Percentiles rank a stretch among this genome's conserved stretches.
These are phyloP conservation scores for Zymoseptoria pseudotritici DNA, from an alignment of 2,329 filamentous ascomycete species.

Conservation along the genomic window DNA sequence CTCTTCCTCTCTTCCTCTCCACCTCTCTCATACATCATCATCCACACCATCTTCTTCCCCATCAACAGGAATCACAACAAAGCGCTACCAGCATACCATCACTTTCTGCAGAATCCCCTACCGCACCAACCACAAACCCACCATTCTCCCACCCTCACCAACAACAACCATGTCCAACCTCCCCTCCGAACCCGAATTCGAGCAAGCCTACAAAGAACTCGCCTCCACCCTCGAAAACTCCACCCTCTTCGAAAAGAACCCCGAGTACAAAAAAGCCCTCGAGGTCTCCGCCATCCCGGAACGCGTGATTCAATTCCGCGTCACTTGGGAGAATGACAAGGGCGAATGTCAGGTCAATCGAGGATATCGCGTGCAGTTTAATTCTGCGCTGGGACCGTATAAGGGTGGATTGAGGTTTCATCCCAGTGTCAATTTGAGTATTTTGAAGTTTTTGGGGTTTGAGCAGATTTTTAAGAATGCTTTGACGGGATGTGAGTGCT, in stretches of 20 bases:
- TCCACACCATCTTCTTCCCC: not conserved
- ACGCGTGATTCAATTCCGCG: slow-evolving; percentile 93
- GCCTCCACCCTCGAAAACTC: slow-evolving; percentile 90
- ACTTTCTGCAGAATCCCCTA: not conserved
- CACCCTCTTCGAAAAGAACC: slow-evolving; percentile 85
- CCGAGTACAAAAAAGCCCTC: slow-evolving; percentile 88
- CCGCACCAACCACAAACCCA: not conserved
- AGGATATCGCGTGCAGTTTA: slow-evolving; percentile 96
- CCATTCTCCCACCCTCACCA: not conserved
- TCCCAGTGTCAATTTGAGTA: slow-evolving; percentile 69
- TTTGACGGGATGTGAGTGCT: slow-evolving; percentile 82
- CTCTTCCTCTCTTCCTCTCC: not conserved
- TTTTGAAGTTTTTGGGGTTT: slow-evolving; percentile 95
- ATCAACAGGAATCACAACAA: not conserved
- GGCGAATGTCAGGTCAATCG: slow-evolving; percentile 85
- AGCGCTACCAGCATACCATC: not conserved
- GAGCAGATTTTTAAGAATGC: slow-evolving; percentile 99
- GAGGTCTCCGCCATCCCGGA: slow-evolving; percentile 84
- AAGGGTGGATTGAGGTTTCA: slow-evolving; percentile 96
- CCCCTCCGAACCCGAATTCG: slow-evolving; percentile 80
- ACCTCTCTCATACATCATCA: not conserved
- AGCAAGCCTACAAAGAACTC: slow-evolving; percentile 95
- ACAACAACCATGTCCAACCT: slow-evolving; percentile 54
- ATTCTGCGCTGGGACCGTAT: slow-evolving; percentile 94
- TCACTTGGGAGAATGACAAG: slow-evolving; percentile 94